Conservation (phyloP, 139 green algal genomes). For the Chlorella sp. region DNA sequence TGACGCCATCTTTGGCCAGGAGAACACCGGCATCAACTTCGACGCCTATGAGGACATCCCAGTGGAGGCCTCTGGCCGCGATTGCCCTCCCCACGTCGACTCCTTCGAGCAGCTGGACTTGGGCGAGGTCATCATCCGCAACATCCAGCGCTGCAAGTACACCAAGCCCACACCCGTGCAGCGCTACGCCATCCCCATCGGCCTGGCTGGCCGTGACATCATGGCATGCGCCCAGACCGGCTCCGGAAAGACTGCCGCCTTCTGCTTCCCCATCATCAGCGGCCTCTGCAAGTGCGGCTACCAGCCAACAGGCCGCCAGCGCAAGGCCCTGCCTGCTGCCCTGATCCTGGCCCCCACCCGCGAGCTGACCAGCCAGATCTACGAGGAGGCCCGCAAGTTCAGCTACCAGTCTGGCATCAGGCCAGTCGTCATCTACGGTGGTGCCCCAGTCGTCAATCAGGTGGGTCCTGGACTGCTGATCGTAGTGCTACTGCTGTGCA, state of each 20-base stretch:
- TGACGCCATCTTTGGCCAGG: conserved; percentile 33
- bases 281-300: conserved; percentile 67
- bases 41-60: conserved; percentile 98
- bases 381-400: conserved; percentile 95
- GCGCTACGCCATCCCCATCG: conserved; percentile 94
- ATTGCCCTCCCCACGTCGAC: conserved; percentile 72
- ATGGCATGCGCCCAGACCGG: conserved; percentile 95
- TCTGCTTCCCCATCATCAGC: conserved; percentile 98
- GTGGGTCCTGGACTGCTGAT: too few species aligned
- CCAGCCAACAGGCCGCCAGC: conserved; percentile 32
- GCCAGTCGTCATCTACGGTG: conserved; percentile 94
- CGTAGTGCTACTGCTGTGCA: too few species aligned
- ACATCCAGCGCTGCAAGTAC: conserved; percentile 95
- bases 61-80: conserved; percentile 82
- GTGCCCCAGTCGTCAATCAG: conserved; percentile 67
- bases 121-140: conserved; percentile 63
- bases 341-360: conserved; percentile 90
- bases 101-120: conserved; percentile 84
- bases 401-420: conserved; percentile 84
- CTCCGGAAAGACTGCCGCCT: conserved; percentile 97
- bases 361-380: conserved; percentile 89
- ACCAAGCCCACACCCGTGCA: conserved; percentile 97
- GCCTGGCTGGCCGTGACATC: conserved; percentile 84
- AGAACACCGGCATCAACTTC: conserved; percentile 99
- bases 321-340: conserved; percentile 85